A percentile compares a stretch with the other conserved stretches of the same genome.
Evolutionary conservation across 176 grass and related monocot species (phyloP).

Genomic region (Musa troglodytarum): DNA sequence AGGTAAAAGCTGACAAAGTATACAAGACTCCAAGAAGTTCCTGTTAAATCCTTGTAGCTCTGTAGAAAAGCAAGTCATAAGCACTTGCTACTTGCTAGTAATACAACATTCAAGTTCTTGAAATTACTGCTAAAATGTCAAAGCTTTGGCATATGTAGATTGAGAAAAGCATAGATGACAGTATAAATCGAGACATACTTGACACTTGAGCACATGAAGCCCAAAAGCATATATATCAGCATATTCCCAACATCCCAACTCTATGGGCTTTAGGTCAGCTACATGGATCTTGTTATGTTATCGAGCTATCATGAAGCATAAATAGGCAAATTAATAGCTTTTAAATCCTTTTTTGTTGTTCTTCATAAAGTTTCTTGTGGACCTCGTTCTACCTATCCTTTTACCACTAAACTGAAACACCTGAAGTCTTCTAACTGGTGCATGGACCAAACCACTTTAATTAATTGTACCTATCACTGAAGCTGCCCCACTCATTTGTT

Average conservation of each 20-base stretch:
- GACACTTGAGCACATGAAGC: too few species aligned
- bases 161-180: neutral
- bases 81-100: neutral
- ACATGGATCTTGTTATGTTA: neutral
- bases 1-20: conserved; percentile 99
- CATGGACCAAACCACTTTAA: too few species aligned
- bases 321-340: neutral
- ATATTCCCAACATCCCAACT: neutral
- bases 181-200: neutral
- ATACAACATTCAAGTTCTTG: neutral
- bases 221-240: neutral
- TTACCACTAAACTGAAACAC: too few species aligned
- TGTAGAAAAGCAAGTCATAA: conserved; percentile 27
- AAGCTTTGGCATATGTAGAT: neutral
- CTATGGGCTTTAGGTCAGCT: neutral
- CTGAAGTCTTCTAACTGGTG: too few species aligned
- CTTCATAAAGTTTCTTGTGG: neutral
- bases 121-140: neutral
- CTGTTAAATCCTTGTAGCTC: conserved; percentile 86
- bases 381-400: too few species aligned
- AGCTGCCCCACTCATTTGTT: too few species aligned
- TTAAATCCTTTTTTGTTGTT: neutral
- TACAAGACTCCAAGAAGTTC: conserved; percentile 75
- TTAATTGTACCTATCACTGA: too few species aligned
- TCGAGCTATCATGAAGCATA: neutral